Evolutionary conservation across 228 moss, liverwort and hornwort species (phyloP).

Genomic region (Sphagnum fallax): DNA sequence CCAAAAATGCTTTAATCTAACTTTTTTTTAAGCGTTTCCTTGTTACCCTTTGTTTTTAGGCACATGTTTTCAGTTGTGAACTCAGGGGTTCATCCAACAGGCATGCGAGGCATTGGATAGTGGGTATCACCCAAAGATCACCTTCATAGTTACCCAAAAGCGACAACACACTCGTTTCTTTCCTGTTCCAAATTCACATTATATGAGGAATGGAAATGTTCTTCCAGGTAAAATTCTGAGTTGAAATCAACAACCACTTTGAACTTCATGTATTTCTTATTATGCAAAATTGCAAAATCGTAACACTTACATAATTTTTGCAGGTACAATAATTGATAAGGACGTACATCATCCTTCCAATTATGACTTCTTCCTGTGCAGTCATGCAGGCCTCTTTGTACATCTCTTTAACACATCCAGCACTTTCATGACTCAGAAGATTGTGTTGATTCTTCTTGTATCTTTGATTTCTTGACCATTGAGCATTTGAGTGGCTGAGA

Average conservation of each 20-base stretch:
- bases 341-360: slow-evolving; percentile 40
- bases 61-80: no score
- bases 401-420: background rate
- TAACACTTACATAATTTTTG: background rate
- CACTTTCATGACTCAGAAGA: background rate
- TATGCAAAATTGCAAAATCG: no score
- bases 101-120: slow-evolving; percentile 14
- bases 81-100: background rate
- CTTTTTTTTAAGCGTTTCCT: no score
- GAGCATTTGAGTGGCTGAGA: background rate
- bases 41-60: no score
- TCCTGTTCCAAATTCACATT: slow-evolving; percentile 6
- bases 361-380: slow-evolving; percentile 46
- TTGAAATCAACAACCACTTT: no score
- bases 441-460: background rate
- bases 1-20: background rate
- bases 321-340: slow-evolving; percentile 39
- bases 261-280: no score
- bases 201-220: slow-evolving; percentile 13
- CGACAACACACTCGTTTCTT: slow-evolving; percentile 55
- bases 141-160: slow-evolving; percentile 41
- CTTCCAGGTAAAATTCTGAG: slow-evolving; percentile 16
- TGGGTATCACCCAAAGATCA: slow-evolving; percentile 26
- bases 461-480: background rate
- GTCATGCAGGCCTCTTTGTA: slow-evolving; percentile 15